Percentiles rank a stretch among this genome's conserved stretches.
Conservation (phyloP, 2,329 filamentous ascomycete genomes). For the Exserohilum rostratum region DNA sequence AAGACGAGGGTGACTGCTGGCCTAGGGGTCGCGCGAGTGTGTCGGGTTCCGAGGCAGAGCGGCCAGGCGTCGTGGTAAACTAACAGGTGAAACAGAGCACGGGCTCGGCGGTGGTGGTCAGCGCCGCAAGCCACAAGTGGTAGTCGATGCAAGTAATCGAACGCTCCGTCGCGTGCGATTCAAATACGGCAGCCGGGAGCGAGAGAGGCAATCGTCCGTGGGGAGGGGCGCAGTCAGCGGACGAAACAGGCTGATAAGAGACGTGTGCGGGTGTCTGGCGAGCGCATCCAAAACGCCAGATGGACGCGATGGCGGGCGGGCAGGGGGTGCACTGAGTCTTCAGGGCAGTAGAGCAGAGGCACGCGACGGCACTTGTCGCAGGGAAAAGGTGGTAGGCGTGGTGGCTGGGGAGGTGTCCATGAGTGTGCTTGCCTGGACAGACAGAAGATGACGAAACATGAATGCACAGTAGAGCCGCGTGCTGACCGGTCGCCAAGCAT, state of each 20-base stretch:
- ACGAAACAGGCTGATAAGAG: conserved; percentile 14
- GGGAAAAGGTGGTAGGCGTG: conserved; percentile 14
- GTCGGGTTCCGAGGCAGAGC: conserved; percentile 21
- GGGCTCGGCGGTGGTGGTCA: conserved; percentile 28
- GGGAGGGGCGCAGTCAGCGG: conserved; percentile 5
- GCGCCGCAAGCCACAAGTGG: conserved; percentile 30
- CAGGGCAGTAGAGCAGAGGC: conserved; percentile 12
- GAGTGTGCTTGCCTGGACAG: conserved; percentile 17
- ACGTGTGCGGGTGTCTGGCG: conserved; percentile 17
- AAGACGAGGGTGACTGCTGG: background rate
- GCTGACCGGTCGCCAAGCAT: conserved; percentile 17
- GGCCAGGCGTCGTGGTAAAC: conserved; percentile 9
- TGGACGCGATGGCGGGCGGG: conserved; percentile 12
- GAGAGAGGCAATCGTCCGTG: conserved; percentile 20
- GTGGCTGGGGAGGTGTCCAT: conserved; percentile 26
- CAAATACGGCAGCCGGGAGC: conserved; percentile 29
- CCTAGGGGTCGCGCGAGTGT: conserved; percentile 27
- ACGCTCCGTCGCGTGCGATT: conserved; percentile 18
- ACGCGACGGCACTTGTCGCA: conserved; percentile 18
- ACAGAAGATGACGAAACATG: conserved; percentile 22
- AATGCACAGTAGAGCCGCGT: conserved; percentile 3
- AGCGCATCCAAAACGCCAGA: background rate
- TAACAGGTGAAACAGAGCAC: conserved; percentile 41
- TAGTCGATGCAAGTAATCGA: conserved; percentile 13
- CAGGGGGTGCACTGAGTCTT: conserved; percentile 21